A percentile compares a stretch with the other conserved stretches of the same genome.
Evolutionary conservation across 257 asterid species (phyloP).

Genomic region (Solanum dulcamara): DNA sequence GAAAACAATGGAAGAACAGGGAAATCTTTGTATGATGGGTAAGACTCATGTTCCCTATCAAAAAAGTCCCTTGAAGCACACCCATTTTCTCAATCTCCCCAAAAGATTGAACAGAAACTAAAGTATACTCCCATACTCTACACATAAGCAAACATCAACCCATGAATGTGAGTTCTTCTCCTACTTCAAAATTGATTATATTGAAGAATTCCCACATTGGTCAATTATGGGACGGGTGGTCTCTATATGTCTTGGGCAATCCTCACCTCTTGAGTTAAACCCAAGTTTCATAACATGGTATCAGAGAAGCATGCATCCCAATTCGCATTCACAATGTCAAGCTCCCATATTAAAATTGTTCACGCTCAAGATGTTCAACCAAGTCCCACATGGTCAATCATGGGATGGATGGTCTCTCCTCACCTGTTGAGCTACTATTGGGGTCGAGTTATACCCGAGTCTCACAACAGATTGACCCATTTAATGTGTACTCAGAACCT

Average conservation of each 20-base stretch:
- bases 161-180: background rate
- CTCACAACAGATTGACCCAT: background rate
- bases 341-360: background rate
- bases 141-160: background rate
- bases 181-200: background rate
- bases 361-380: background rate
- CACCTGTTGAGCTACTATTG: background rate
- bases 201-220: background rate
- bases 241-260: background rate
- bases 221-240: background rate
- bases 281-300: background rate
- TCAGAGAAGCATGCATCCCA: background rate
- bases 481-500: background rate
- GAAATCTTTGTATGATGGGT: conserved; percentile 61
- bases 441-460: background rate
- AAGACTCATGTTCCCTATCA: conserved; percentile 76
- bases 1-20: conserved; percentile 46
- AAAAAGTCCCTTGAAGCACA: conserved; percentile 23
- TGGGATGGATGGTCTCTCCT: background rate
- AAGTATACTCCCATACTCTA: background rate
- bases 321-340: background rate
- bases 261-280: background rate
- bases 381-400: background rate
- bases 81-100: conserved; percentile 26
- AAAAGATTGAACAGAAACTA: background rate